These are phyloP conservation scores for Porphyridium purpureum DNA, from an alignment of 23 red algal species.

Conservation along the genomic window DNA sequence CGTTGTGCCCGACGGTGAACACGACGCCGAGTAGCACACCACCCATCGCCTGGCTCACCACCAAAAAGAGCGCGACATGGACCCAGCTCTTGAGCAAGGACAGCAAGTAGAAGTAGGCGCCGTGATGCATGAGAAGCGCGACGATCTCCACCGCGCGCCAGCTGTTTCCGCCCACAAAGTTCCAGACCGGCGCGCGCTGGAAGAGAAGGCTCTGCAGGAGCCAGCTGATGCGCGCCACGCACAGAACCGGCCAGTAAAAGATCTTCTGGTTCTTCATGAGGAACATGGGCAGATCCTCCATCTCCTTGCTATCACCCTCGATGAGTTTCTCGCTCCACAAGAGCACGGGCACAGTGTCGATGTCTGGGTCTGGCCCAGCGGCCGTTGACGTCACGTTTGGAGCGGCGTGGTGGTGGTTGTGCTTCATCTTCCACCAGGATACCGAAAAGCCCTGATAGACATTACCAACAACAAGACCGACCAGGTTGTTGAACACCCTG, in stretches of 20 bases:
- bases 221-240: slow-evolving; percentile 56
- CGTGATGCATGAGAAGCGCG: slow-evolving; percentile 27
- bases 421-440: slow-evolving; percentile 84
- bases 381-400: slow-evolving; percentile 55
- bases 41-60: slow-evolving; percentile 23
- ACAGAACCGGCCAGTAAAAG: slow-evolving; percentile 51
- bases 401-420: slow-evolving; percentile 77
- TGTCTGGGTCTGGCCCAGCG: slow-evolving; percentile 65
- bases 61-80: slow-evolving; percentile 9
- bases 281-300: slow-evolving; percentile 28
- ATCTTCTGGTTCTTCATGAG: slow-evolving; percentile 45
- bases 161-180: slow-evolving; percentile 5
- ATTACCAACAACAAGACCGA: slow-evolving; percentile 56
- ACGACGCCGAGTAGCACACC: slow-evolving; percentile 64
- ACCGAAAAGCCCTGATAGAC: slow-evolving; percentile 79
- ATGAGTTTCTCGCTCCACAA: slow-evolving; percentile 78
- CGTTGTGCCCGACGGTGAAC: slow-evolving; percentile 68
- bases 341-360: slow-evolving; percentile 58
- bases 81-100: slow-evolving; percentile 12
- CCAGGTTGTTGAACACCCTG: slow-evolving; percentile 30
- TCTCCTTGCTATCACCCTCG: slow-evolving; percentile 50
- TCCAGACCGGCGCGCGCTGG: slow-evolving; percentile 9
- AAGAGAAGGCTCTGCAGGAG: slow-evolving; percentile 32
- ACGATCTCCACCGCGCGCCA: slow-evolving; percentile 22
- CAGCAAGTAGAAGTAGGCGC: slow-evolving; percentile 11